Percentiles rank a stretch among this genome's conserved stretches.
Conservation (phyloP, 2,329 filamentous ascomycete genomes). For the Aspergillus bombycis region DNA sequence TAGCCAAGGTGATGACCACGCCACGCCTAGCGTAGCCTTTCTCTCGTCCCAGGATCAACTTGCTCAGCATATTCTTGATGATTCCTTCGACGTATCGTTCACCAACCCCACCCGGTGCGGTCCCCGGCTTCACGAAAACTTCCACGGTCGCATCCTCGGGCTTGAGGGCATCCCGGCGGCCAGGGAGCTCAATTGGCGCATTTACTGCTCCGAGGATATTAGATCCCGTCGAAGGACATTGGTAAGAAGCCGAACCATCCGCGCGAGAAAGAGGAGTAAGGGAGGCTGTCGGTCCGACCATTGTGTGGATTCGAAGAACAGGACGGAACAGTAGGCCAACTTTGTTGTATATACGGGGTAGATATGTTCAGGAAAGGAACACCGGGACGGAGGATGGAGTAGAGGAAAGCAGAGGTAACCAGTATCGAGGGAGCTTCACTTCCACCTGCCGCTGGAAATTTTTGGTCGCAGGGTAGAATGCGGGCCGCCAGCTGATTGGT, state of each 20-base stretch:
- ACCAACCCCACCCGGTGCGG: slow-evolving; percentile 80
- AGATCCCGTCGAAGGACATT: slow-evolving; percentile 62
- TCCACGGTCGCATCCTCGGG: slow-evolving; percentile 90
- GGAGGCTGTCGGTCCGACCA: slow-evolving; percentile 40
- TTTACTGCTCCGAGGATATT: slow-evolving; percentile 85
- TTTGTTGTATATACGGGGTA: not conserved
- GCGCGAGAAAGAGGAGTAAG: slow-evolving; percentile 39
- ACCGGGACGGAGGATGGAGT: not conserved
- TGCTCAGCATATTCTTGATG: slow-evolving; percentile 40
- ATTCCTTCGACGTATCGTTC: slow-evolving; percentile 78
- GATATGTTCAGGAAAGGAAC: not conserved
- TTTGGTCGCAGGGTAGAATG: slow-evolving; percentile 14
- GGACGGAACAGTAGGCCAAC: not conserved
- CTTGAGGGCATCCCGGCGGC: slow-evolving; percentile 78
- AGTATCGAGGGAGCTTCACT: not conserved
- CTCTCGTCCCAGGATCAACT: slow-evolving; percentile 48
- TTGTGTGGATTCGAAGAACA: slow-evolving; percentile 18
- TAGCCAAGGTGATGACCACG: slow-evolving; percentile 47
- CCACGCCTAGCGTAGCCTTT: slow-evolving; percentile 45
- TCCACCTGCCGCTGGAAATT: slow-evolving; percentile 14
- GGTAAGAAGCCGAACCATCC: slow-evolving; percentile 47
- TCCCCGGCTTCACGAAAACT: slow-evolving; percentile 83
- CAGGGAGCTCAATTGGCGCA: slow-evolving; percentile 82
- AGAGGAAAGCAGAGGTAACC: not conserved
- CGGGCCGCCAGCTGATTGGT: slow-evolving; percentile 22